Base-by-base conservation (phyloP, 257 asterid species). In the Linaria vulgaris region DNA sequence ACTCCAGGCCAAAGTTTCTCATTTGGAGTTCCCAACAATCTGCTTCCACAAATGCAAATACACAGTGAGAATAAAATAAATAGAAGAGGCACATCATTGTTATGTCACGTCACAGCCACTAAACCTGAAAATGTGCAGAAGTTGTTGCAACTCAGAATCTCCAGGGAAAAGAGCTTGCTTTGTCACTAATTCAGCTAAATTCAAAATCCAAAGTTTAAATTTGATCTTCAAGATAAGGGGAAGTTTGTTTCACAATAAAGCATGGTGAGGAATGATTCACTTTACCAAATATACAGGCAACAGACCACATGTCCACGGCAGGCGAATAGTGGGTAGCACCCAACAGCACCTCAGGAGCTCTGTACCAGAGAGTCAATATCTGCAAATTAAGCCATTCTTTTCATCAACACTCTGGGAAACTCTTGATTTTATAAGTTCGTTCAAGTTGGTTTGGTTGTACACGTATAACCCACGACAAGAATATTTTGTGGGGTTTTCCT, bases 301-400 rank as follows among this genome's bases (percentile, higher is more conserved):
- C 97, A 52, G 97, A 94, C 97, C 99, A 94, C 82, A 88, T 88
- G 76, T 94, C 99, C 44, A 94, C 96, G 22, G 88, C 97, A 60
- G 97, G 90, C 23, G 99, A 85, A 83, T 94, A 94, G 72, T 94
- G 99, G 15, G 97, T 90, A 12, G 95, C 87, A 41, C 99, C 99
- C 80, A 94, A 68, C 46, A 90, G 96, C 46, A 94, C 97, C 80
- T 94, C 99, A 45, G 99, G 99, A 68, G 99, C 97, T 77, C 99
- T 84, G 56, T 94, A 90, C 99, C 99, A 94, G n/a, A 94, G 95
- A 57, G 99, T 94, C 80, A 94, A 77, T 63, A 92, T 89, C 99
- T 92, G 88, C 64, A 59, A 62, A 34, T 17, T 59, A 44, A 6
- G 16, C 70, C 39, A 16, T 44, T 48, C 12, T n/a, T 60, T 9